A percentile compares a stretch with the other conserved stretches of the same genome.
These are phyloP conservation scores for Hypoxylon sp. DNA, from an alignment of 2,329 filamentous ascomycete genomes.

Conservation along the genomic window DNA sequence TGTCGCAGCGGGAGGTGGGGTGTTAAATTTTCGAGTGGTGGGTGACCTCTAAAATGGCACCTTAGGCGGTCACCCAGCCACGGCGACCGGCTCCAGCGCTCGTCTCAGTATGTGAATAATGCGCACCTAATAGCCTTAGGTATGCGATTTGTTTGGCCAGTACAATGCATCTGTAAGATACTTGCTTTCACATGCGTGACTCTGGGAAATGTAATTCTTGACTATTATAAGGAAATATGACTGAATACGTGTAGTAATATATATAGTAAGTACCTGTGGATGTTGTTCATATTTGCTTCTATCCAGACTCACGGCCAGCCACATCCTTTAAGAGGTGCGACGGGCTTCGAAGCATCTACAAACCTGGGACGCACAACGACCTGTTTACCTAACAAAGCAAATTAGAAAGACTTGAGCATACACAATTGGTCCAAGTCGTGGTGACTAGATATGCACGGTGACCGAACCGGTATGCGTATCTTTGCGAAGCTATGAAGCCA, in stretches of 20 bases:
- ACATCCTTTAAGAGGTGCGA: background rate
- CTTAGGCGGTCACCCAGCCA: constrained; percentile 21
- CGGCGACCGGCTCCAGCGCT: constrained; percentile 4
- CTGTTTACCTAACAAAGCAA: background rate
- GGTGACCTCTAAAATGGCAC: too few relatives aligned
- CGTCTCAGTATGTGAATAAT: too few relatives aligned
- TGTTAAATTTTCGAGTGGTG: background rate
- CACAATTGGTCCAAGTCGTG: background rate
- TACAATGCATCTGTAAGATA: too few relatives aligned
- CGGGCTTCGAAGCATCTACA: background rate
- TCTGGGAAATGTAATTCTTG: background rate
- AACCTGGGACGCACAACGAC: background rate
- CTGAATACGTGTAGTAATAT: background rate
- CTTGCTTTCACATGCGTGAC: background rate
- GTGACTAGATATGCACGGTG: background rate
- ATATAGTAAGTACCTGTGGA: background rate
- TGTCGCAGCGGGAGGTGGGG: constrained; percentile 30
- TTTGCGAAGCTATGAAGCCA: constrained; percentile 1
- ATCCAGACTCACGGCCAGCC: background rate
- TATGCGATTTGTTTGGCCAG: too few relatives aligned
- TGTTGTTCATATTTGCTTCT: background rate
- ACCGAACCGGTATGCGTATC: background rate
- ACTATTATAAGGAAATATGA: background rate
- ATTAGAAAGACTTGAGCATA: background rate
- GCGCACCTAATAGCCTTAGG: too few relatives aligned